Percentiles rank a stretch among this genome's conserved stretches.
These are phyloP conservation scores for Penicillium crystallinum DNA, from an alignment of 495 filamentous ascomycete species.

Conservation along the genomic window DNA sequence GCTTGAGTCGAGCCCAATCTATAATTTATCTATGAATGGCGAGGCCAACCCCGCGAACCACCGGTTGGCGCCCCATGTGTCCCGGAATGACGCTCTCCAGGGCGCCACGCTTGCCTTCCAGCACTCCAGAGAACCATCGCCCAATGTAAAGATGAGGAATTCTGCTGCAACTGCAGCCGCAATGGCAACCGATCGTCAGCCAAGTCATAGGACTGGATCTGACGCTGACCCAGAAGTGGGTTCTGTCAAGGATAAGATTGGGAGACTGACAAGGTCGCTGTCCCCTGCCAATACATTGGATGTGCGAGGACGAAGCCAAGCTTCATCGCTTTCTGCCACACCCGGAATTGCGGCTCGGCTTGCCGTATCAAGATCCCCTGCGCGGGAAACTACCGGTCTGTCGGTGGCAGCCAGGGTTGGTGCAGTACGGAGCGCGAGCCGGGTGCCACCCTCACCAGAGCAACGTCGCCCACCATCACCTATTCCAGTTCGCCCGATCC, in stretches of 20 bases:
- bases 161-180: constrained; percentile 14
- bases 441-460: constrained; percentile 8
- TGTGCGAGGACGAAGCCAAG: constrained; percentile 8
- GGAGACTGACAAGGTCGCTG: constrained; percentile 26
- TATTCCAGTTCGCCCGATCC: constrained; percentile 9
- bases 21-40: constrained; percentile 27
- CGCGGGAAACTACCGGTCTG: constrained; percentile 6
- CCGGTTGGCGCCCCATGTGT: constrained; percentile 18
- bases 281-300: constrained; percentile 1
- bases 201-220: constrained; percentile 13
- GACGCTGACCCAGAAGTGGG: constrained; percentile 33
- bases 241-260: constrained; percentile 42
- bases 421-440: constrained; percentile 20
- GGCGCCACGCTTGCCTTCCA: constrained; percentile 38
- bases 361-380: constrained; percentile 30
- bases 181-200: constrained; percentile 17
- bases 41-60: constrained; percentile 28
- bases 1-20: neutral
- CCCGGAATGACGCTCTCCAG: constrained; percentile 28
- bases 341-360: constrained; percentile 37
- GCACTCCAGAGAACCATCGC: constrained; percentile 13
- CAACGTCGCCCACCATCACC: constrained; percentile 14
- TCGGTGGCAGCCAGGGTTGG: constrained; percentile 15
- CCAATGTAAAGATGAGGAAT: constrained; percentile 13
- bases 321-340: constrained; percentile 15